Evolutionary conservation across 108 stramenopile genomes (phyloP).

Genomic region (Aurantiochytrium sp.): DNA sequence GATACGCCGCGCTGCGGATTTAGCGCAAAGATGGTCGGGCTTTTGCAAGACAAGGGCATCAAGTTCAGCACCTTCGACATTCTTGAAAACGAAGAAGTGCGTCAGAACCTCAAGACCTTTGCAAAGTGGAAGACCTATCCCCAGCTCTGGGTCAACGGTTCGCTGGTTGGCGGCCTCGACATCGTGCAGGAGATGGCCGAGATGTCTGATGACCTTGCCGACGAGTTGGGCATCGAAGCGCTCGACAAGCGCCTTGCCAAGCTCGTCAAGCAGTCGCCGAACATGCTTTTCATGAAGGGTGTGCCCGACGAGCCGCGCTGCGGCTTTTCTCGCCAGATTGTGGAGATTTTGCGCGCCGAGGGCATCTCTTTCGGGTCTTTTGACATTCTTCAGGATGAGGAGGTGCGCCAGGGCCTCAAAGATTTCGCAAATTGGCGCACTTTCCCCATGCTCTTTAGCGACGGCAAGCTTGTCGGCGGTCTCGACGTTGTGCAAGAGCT

Average conservation of each 20-base stretch:
- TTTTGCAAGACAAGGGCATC: conserved; percentile 60
- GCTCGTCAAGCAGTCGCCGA: conserved; percentile 55
- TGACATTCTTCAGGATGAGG: conserved; percentile 73
- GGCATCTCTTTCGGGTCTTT: conserved; percentile 70
- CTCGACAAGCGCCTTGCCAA: conserved; percentile 37
- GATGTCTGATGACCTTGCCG: conserved; percentile 30
- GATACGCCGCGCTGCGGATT: conserved; percentile 81
- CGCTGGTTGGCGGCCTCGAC: conserved; percentile 90
- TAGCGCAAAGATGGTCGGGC: conserved; percentile 69
- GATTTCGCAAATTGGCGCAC: conserved; percentile 80
- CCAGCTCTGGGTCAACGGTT: conserved; percentile 89
- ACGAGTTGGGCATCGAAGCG: conserved; percentile 28
- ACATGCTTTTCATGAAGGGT: conserved; percentile 95
- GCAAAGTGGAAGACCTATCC: conserved; percentile 88
- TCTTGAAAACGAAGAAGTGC: conserved; percentile 29
- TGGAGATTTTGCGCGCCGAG: conserved; percentile 57
- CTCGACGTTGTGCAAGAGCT: conserved; percentile 92
- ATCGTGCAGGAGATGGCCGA: conserved; percentile 86
- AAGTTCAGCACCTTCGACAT: conserved; percentile 47
- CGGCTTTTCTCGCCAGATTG: conserved; percentile 82
- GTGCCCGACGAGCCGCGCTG: conserved; percentile 69
- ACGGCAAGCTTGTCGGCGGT: conserved; percentile 90
- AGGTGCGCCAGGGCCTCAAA: conserved; percentile 84
- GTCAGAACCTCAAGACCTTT: conserved; percentile 29
- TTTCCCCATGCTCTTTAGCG: conserved; percentile 86